Evolutionary conservation across 768 basidiomycete genomes (phyloP), one percentile per base, ranked within the genome.

Genomic region (Agaricus sinodeliciosus): DNA sequence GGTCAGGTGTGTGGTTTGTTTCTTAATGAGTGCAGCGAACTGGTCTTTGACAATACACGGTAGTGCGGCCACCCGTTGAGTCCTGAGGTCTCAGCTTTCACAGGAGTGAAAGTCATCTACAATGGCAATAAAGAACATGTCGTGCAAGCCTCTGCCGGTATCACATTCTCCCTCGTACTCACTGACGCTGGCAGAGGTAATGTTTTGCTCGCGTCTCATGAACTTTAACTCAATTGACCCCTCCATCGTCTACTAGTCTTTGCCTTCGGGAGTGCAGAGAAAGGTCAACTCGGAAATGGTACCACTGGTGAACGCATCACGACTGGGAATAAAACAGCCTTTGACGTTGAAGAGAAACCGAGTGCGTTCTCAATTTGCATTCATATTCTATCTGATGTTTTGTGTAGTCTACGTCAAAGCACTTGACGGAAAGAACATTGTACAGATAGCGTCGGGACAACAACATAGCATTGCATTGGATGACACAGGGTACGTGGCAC

Each of bases 201-300:
- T 47, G 75, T 64, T 40, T 22, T 1, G 18, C 8, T 11, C 41
- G 22, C 39, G 18, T 18, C 55, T 26, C 41, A 27, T n/a, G 26
- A 48, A 22, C 56, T 13, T 25, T 43, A 19, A 31, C 25, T 25
- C 19, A 46, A 56, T 44, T 47, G 25, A 37, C 25, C 19, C 19
- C 45, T 57, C 46, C 43, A 44, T 34, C 39, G 4, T 19, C 12
- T 40, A 34, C 45, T 59, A 88, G 91, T 95, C 2, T 97, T 87
- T 61, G 78, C 91, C 1, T 87, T 93, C 57, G 95, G 95, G 31
- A 94, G 90, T 47, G 90, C 84, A 18, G 94, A 96, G 67, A 84
- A 90, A 54, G 95, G 95, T 1, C 94, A 96, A 58, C 74, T 97
- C 0, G 95, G 93, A 0, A 94, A 92, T 64, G 95, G 94, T 15